These are phyloP conservation scores for Dendrobium huoshanense DNA, from an alignment of 106 monocot species.

Conservation along the genomic window DNA sequence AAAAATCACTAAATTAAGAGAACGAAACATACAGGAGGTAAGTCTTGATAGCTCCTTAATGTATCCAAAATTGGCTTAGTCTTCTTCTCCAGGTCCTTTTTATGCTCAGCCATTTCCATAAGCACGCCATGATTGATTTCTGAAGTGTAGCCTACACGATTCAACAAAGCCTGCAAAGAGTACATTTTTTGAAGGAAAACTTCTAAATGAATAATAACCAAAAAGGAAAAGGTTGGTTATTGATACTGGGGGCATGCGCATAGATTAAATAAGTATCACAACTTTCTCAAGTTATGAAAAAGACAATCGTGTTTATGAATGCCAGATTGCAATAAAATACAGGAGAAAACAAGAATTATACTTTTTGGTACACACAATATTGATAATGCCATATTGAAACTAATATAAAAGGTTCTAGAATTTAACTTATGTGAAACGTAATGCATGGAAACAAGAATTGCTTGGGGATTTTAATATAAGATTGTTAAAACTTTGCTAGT, in stretches of 20 bases:
- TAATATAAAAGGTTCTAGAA: neutral
- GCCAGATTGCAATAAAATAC: neutral
- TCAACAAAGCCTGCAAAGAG: slow-evolving; percentile 53
- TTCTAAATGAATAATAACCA: neutral
- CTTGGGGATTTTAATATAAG: no score
- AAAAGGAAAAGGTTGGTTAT: neutral
- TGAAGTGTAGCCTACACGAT: slow-evolving; percentile 76
- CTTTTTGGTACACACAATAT: no score
- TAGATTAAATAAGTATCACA: neutral
- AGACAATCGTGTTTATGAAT: neutral
- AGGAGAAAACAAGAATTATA: neutral
- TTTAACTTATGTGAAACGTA: no score
- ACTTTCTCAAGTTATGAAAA: neutral
- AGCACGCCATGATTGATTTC: slow-evolving; percentile 98
- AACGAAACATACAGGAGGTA: slow-evolving; percentile 66
- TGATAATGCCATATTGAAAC: neutral
- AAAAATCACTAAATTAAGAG: neutral
- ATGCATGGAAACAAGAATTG: no score
- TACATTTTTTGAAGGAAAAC: neutral
- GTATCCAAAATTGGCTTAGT: slow-evolving; percentile 93
- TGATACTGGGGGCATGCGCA: neutral
- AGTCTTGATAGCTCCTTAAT: slow-evolving; percentile 93
- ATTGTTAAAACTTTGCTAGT: no score
- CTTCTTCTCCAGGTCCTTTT: slow-evolving; percentile 86
- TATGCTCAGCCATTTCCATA: slow-evolving; percentile 96